Base-by-base conservation (phyloP, 106 monocot genomes). In the Triglochin maritima region DNA sequence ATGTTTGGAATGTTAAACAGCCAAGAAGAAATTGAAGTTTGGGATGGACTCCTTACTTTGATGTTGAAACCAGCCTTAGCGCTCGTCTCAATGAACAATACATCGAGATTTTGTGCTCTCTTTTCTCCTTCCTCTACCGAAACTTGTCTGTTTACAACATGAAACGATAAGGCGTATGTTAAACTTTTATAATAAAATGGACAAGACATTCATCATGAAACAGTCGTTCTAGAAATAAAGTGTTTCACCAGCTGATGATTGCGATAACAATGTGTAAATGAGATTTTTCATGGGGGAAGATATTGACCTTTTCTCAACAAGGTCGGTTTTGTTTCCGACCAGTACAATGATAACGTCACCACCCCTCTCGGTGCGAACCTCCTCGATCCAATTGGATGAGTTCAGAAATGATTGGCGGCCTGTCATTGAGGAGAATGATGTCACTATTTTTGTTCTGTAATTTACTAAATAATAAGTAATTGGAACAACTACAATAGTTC, bases 51-150 rank as follows among this genome's bases (percentile, higher is more conserved):
- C 55, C 41, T 52, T 48, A 86, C 86, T 83, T 87, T 87, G 4
- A 87, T 80, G 48, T 87, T 87, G 69, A 87, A 87, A 10, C 86
- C 86, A 48, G 86, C 86, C 78, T 80, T 87, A 11, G 86, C 86
- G 67, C 86, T 87, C 7, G 86, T 87, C 55, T 87, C 86, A 46
- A 87, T 80, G 68, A 87, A 87, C 77, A 87, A 78, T 8, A 87
- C 83, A 47, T 77, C 80, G 59, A 83, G 77, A 53, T 87, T 71
- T 3, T 58, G 69, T 48, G 83, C 86, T 65, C 80, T 87, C 16
- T 66, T 71, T 65, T 87, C 86, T 63, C 83, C 86, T 70, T 87
- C 86, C 63, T 87, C 86, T 59, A 87, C 80, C 0, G 86, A 87
- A 49, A 87, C 86, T 76, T 83, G 86, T 71, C 86, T 87, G 80